These are phyloP conservation scores for Dendrobium officinale DNA, from an alignment of 106 monocot genomes.

Conservation along the genomic window DNA sequence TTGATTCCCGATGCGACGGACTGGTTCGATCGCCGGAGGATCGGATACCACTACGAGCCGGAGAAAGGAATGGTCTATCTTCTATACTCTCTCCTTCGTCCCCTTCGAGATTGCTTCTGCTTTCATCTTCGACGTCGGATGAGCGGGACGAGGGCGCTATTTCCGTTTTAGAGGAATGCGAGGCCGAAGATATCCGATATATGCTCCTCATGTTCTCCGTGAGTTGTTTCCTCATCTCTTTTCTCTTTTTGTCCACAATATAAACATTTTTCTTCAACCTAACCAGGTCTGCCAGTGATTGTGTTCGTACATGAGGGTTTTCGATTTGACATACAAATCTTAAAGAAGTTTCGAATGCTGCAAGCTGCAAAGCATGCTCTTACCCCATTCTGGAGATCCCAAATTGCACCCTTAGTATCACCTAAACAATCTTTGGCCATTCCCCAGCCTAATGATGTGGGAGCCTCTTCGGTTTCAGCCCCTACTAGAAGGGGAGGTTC, in stretches of 20 bases:
- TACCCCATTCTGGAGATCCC: constrained; percentile 47
- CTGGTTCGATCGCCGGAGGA: constrained; percentile 33
- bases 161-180: constrained; percentile 35
- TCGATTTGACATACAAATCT: constrained; percentile 56
- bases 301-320: constrained; percentile 78
- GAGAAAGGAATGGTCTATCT: constrained; percentile 75
- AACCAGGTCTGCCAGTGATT: constrained; percentile 90
- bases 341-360: constrained; percentile 76
- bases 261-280: not conserved
- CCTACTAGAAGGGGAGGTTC: constrained; percentile 30
- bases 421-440: constrained; percentile 21
- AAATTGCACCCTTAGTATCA: constrained; percentile 18
- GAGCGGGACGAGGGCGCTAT: constrained; percentile 7
- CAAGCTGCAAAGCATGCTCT: constrained; percentile 87
- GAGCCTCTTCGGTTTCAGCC: constrained; percentile 34
- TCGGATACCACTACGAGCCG: constrained; percentile 48
- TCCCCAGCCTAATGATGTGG: constrained; percentile 19
- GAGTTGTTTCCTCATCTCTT: constrained; percentile 18
- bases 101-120: not conserved
- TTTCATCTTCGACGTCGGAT: constrained; percentile 1
- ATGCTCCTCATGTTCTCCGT: constrained; percentile 95
- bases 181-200: constrained; percentile 60
- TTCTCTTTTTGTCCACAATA: not conserved
- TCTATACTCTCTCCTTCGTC: constrained; percentile 30
- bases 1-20: not conserved